Evolutionary conservation across 179 eudicot genomes (phyloP).

Genomic region (Amaranthus tricolor): DNA sequence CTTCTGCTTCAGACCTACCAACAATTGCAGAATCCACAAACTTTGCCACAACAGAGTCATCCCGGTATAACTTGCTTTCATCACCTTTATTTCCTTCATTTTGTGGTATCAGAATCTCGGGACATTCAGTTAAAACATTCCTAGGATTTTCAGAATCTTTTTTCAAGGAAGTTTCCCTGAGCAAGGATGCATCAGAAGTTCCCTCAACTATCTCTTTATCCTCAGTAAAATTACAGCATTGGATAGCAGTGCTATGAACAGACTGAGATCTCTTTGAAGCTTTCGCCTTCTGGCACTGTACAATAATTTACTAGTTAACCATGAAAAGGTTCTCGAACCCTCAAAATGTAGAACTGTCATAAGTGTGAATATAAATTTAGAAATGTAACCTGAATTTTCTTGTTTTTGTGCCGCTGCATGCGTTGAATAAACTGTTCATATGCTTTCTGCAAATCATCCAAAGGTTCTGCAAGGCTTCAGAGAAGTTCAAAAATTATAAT

Average conservation of each 20-base stretch:
- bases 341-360: not conserved
- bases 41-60: conserved; percentile 52
- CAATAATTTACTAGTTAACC: conserved; percentile 5
- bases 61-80: conserved; percentile 36
- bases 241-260: conserved; percentile 25
- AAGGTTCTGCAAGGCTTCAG: conserved; percentile 88
- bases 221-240: conserved; percentile 20
- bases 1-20: conserved; percentile 72
- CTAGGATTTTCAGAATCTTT: conserved; percentile 20
- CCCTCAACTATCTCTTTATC: conserved; percentile 28
- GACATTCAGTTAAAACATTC: conserved; percentile 11
- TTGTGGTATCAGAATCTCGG: conserved; percentile 18
- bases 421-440: conserved; percentile 79
- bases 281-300: conserved; percentile 51
- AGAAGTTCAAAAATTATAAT: conserved; percentile 22
- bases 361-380: conserved; percentile 8
- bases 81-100: conserved; percentile 28
- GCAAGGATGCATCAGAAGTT: conserved; percentile 18
- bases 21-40: conserved; percentile 76
- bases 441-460: conserved; percentile 74
- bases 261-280: conserved; percentile 33
- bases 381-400: conserved; percentile 52
- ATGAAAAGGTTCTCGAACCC: not conserved
- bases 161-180: conserved; percentile 16
- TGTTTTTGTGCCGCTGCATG: conserved; percentile 53